These are phyloP conservation scores for Lachnellula subtilissima DNA, from an alignment of 2,329 filamentous ascomycete species.

Conservation along the genomic window DNA sequence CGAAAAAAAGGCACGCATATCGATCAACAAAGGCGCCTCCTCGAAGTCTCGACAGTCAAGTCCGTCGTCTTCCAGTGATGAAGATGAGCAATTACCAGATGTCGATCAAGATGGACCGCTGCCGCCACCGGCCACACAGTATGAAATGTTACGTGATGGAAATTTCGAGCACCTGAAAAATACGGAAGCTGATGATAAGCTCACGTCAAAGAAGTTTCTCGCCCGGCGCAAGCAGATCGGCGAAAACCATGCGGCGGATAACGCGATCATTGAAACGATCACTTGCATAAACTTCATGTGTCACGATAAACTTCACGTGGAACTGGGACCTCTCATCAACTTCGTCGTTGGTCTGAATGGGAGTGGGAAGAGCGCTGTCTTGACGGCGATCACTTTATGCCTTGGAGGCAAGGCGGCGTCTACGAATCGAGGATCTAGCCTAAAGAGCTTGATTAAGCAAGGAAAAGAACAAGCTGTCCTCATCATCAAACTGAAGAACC, in stretches of 20 bases:
- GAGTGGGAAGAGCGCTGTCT: conserved; percentile 91
- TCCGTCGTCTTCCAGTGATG: conserved; percentile 23
- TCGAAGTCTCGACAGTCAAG: conserved; percentile 16
- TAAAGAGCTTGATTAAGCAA: conserved; percentile 89
- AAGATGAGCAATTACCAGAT: conserved; percentile 20
- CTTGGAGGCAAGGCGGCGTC: conserved; percentile 90
- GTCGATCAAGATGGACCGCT: conserved; percentile 12
- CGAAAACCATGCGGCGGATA: conserved; percentile 71
- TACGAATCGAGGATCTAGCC: conserved; percentile 84
- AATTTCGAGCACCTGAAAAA: conserved; percentile 54
- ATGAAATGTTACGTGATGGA: conserved; percentile 56
- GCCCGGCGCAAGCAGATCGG: conserved; percentile 45
- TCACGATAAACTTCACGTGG: conserved; percentile 73
- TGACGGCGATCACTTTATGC: conserved; percentile 89
- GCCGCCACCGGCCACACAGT: conserved; percentile 48
- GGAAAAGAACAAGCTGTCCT: conserved; percentile 73
- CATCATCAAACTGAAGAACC: conserved; percentile 84
- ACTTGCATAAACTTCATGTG: conserved; percentile 96
- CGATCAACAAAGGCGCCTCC: conserved; percentile 13
- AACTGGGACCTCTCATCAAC: conserved; percentile 91
- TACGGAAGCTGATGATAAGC: conserved; percentile 54
- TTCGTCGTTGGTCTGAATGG: conserved; percentile 98
- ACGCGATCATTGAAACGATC: conserved; percentile 83
- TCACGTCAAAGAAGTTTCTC: conserved; percentile 58
- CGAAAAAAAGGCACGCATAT: conserved; percentile 41